phyloP scores from a whole-genome alignment of 441 rosid species.

The Arabidopsis lyrata region DNA sequence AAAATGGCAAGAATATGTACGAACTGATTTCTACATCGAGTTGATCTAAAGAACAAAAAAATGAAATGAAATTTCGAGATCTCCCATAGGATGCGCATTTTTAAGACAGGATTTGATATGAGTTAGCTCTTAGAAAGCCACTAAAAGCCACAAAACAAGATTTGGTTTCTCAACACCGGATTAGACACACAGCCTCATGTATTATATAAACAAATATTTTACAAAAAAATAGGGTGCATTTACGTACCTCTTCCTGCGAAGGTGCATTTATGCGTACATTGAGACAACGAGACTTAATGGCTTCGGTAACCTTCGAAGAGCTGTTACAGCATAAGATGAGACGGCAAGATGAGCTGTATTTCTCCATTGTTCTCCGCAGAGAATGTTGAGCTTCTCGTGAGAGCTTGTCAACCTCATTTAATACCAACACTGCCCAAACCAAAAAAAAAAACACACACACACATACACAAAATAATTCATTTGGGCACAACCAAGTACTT shows the following conservation, averaged over 20 bases:
- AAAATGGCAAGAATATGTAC: neutral
- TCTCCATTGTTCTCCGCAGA: slow-evolving; percentile 98
- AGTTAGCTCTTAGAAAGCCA: neutral
- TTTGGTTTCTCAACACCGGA: slow-evolving; percentile 1
- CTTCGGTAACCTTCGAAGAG: slow-evolving; percentile 93
- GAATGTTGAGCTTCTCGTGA: slow-evolving; percentile 99
- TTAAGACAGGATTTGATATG: slow-evolving; percentile 7
- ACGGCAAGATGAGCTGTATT: slow-evolving; percentile 86
- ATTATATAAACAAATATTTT: neutral
- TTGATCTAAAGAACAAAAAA: neutral
- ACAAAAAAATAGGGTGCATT: slow-evolving; percentile 19
- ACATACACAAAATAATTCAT: neutral
- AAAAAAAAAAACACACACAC: neutral
- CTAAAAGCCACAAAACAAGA: slow-evolving; percentile 4
- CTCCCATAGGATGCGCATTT: neutral
- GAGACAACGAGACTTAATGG: slow-evolving; percentile 94
- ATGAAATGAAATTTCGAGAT: slow-evolving; percentile 1
- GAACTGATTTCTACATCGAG: neutral
- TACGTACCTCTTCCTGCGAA: slow-evolving; percentile 74
- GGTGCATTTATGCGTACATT: slow-evolving; percentile 89
- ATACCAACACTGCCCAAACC: slow-evolving; percentile 70
- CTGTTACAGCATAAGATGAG: slow-evolving; percentile 94
- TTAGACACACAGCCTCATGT: neutral
- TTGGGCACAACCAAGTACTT: neutral
- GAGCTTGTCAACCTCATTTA: slow-evolving; percentile 98